Percentiles rank a stretch among this genome's conserved stretches.
phyloP scores from a whole-genome alignment of 202 grass and related monocot species.

The Sporobolus alterniflorus region DNA sequence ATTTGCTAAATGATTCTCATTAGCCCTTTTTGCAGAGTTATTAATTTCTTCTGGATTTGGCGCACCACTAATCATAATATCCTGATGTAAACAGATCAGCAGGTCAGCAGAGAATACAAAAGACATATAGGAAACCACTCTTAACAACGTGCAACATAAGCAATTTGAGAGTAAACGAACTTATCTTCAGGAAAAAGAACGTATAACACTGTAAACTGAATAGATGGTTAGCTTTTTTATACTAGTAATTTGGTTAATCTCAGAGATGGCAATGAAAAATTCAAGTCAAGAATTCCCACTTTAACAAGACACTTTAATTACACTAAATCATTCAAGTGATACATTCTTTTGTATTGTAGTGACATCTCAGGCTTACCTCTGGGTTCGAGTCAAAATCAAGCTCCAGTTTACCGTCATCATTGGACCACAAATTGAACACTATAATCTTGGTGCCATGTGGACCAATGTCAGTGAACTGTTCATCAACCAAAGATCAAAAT shows the following conservation, averaged over 20 bases:
- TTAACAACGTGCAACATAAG: neutral
- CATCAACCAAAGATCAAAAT: constrained; percentile 24
- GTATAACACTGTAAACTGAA: neutral
- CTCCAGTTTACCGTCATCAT: constrained; percentile 73
- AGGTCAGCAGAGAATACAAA: neutral
- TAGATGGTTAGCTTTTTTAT: neutral
- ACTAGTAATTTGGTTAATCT: neutral
- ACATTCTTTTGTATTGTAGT: neutral
- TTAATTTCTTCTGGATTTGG: constrained; percentile 43
- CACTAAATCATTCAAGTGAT: neutral
- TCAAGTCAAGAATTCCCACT: constrained; percentile 1
- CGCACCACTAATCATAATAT: constrained; percentile 73
- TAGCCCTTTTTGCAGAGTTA: constrained; percentile 34
- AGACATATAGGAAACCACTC: neutral
- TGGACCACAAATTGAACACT: constrained; percentile 88
- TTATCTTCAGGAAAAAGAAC: neutral
- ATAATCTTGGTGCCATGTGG: constrained; percentile 87
- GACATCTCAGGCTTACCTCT: constrained; percentile 43
- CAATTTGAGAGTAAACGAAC: neutral
- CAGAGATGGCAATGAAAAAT: neutral
- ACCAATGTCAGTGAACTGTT: constrained; percentile 82
- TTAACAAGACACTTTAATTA: constrained; percentile 4
- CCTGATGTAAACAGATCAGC: constrained; percentile 49
- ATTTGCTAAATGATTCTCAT: constrained; percentile 66
- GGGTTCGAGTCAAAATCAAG: constrained; percentile 68